Evolutionary conservation across 2,329 filamentous ascomycete genomes (phyloP).

Genomic region (Phialophora expanda): DNA sequence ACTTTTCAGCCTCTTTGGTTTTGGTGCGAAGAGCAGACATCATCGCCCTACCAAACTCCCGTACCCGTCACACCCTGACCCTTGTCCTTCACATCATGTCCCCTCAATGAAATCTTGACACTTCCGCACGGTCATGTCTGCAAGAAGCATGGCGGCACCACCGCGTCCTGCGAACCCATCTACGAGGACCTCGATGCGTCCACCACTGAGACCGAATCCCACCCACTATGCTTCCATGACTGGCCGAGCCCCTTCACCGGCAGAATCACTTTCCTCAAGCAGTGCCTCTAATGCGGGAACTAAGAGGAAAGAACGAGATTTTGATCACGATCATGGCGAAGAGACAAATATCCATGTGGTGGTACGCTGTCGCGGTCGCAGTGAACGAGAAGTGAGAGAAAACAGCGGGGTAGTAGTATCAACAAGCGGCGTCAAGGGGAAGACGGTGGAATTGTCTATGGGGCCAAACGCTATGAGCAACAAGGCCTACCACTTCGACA

Average conservation of each 20-base stretch:
- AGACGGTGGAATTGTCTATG: conserved; percentile 84
- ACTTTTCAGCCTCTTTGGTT: conserved; percentile 19
- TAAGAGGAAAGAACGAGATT: conserved; percentile 89
- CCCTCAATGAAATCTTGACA: neutral
- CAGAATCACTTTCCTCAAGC: conserved; percentile 69
- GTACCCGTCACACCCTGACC: conserved; percentile 5
- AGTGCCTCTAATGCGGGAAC: conserved; percentile 59
- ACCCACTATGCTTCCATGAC: conserved; percentile 55
- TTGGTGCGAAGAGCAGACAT: neutral
- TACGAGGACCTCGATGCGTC: conserved; percentile 58
- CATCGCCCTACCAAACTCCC: neutral
- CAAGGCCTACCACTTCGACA: conserved; percentile 96
- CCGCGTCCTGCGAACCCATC: conserved; percentile 55
- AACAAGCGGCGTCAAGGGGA: conserved; percentile 86
- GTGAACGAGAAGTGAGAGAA: conserved; percentile 87
- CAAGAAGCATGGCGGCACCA: conserved; percentile 59
- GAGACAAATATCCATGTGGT: conserved; percentile 99
- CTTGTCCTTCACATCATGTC: conserved; percentile 6
- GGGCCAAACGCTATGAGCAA: conserved; percentile 90
- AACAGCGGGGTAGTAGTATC: conserved; percentile 92
- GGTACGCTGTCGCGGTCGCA: conserved; percentile 89
- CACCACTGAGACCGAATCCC: conserved; percentile 52
- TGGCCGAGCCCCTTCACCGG: conserved; percentile 69
- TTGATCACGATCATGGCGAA: conserved; percentile 71
- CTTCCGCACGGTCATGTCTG: neutral